phyloP scores from a whole-genome alignment of 139 green algal species.

The Closterium sp. region DNA sequence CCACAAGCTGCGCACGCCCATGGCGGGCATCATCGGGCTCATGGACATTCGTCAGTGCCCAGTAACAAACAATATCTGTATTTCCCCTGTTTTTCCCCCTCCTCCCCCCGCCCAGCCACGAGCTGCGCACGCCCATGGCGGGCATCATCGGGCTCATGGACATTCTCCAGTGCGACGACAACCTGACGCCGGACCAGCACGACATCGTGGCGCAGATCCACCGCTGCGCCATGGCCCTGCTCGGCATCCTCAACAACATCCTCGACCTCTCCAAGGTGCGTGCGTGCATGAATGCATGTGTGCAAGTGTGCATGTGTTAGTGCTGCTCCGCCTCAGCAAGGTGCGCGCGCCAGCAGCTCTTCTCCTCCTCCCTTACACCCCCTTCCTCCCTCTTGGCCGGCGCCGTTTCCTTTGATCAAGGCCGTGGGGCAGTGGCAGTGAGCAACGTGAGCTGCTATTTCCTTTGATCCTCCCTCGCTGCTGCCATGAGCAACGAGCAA shows the following conservation, averaged over 20 bases:
- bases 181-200: slow-evolving; percentile 34
- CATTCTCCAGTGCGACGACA: slow-evolving; percentile 47
- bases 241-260: slow-evolving; percentile 45
- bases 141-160: slow-evolving; percentile 33
- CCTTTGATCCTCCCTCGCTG: no score
- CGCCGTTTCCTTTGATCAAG: no score
- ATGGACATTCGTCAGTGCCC: neutral
- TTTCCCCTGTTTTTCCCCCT: neutral
- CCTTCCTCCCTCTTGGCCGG: no score
- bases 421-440: no score
- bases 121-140: slow-evolving; percentile 61
- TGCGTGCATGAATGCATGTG: neutral
- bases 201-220: slow-evolving; percentile 29
- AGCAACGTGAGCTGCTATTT: no score
- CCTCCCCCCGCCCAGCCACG: slow-evolving; percentile 42
- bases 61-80: neutral
- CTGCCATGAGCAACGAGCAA: no score
- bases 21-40: slow-evolving; percentile 61
- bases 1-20: slow-evolving; percentile 63
- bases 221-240: slow-evolving; percentile 35
- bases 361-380: no score
- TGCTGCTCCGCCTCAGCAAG: slow-evolving; percentile 39
- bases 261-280: slow-evolving; percentile 43
- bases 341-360: no score
- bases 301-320: neutral